A percentile compares a stretch with the other conserved stretches of the same genome.
Evolutionary conservation across 495 filamentous ascomycete species (phyloP).

Genomic region (Daldinia grandis): DNA sequence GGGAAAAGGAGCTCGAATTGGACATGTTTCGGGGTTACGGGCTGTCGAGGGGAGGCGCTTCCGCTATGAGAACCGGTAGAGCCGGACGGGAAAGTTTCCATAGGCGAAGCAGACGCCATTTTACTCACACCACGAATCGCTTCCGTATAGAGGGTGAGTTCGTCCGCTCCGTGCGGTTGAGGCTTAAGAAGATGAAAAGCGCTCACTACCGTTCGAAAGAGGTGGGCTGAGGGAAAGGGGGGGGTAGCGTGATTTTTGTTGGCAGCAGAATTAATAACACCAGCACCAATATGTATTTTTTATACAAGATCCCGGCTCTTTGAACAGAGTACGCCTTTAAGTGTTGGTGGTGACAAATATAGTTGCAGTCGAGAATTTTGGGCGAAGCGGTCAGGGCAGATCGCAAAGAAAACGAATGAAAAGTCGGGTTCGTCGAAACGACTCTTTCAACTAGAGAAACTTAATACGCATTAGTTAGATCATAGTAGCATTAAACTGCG

Average conservation of each 20-base stretch:
- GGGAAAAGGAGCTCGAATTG: slow-evolving; percentile 85
- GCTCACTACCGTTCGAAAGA: slow-evolving; percentile 39
- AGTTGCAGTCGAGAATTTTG: slow-evolving; percentile 16
- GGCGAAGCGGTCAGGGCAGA: slow-evolving; percentile 40
- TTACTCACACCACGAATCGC: slow-evolving; percentile 47
- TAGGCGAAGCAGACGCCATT: slow-evolving; percentile 60
- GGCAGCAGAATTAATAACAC: slow-evolving; percentile 36
- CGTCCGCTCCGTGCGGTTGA: slow-evolving; percentile 21
- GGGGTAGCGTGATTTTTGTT: slow-evolving; percentile 28
- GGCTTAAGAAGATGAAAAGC: slow-evolving; percentile 40
- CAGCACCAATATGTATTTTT: slow-evolving; percentile 29
- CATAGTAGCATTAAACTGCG: neutral
- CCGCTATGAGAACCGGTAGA: slow-evolving; percentile 48
- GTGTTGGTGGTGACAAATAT: slow-evolving; percentile 27
- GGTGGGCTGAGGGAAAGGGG: slow-evolving; percentile 23
- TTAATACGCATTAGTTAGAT: slow-evolving; percentile 18
- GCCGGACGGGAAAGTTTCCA: slow-evolving; percentile 42
- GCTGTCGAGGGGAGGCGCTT: slow-evolving; percentile 58
- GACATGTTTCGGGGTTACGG: slow-evolving; percentile 74
- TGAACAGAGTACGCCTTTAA: slow-evolving; percentile 6
- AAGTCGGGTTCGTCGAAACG: slow-evolving; percentile 25
- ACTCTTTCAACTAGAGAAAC: slow-evolving; percentile 7
- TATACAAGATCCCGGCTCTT: slow-evolving; percentile 23
- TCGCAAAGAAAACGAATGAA: slow-evolving; percentile 39
- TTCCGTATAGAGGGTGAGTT: slow-evolving; percentile 34